A percentile compares a stretch with the other conserved stretches of the same genome.
These are phyloP conservation scores for Malus hybrid DNA, from an alignment of 331 rosid genomes.

Conservation along the genomic window DNA sequence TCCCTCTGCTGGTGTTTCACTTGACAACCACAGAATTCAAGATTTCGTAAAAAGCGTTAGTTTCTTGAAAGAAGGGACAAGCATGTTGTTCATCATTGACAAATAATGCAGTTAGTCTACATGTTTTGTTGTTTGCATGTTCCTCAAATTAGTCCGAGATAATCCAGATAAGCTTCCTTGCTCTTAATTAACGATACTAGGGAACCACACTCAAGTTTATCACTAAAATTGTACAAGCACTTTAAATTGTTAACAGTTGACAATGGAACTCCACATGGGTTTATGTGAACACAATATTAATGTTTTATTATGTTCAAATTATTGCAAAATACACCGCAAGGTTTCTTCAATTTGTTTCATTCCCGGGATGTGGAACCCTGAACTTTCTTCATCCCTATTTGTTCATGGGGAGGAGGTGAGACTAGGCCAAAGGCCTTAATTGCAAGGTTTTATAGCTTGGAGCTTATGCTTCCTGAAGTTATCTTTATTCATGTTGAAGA, in stretches of 20 bases:
- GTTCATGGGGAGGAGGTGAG: not conserved
- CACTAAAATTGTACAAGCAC: not conserved
- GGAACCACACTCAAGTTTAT: not conserved
- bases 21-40: not conserved
- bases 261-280: not conserved
- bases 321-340: not conserved
- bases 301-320: not conserved
- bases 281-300: not conserved
- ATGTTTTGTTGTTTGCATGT: not conserved
- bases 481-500: no score
- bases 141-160: not conserved
- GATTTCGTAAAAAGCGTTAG: not conserved
- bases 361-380: not conserved
- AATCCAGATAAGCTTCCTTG: not conserved
- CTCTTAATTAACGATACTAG: not conserved
- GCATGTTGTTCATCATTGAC: not conserved
- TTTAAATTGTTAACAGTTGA: not conserved
- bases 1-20: not conserved
- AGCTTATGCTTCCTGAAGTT: no score
- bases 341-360: not conserved
- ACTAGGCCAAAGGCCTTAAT: not conserved
- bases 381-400: no score
- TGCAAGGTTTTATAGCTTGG: no score
- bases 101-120: not conserved
- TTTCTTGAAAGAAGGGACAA: not conserved